Conservation (phyloP, 345 rosid species). For the Diplotaxis tenuifolia region DNA sequence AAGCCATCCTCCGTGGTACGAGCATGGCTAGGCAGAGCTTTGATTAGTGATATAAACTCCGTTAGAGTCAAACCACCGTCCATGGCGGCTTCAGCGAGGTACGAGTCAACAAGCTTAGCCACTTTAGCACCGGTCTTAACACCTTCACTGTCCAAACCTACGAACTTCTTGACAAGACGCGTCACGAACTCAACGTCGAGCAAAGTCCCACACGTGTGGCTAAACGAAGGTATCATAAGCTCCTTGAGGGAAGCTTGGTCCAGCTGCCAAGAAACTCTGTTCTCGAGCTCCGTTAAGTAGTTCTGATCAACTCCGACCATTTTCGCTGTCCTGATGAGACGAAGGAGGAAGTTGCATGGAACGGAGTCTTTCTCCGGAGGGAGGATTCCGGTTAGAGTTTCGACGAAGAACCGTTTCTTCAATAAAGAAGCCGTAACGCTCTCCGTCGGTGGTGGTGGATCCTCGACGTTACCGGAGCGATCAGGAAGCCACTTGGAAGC, state of each 20-base stretch:
- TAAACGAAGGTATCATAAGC: conserved; percentile 85
- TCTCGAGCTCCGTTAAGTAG: conserved; percentile 71
- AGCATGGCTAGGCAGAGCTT: conserved; percentile 66
- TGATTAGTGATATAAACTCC: conserved; percentile 56
- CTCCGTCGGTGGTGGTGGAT: conserved; percentile 34
- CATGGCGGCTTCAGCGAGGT: conserved; percentile 71
- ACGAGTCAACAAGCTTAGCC: conserved; percentile 78
- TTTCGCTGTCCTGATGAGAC: conserved; percentile 76
- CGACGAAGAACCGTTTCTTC: conserved; percentile 78
- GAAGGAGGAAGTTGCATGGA: conserved; percentile 77
- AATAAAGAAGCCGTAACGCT: conserved; percentile 61
- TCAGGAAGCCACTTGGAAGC: conserved; percentile 94
- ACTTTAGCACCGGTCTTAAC: conserved; percentile 62
- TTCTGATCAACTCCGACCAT: conserved; percentile 68
- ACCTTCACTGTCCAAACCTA: conserved; percentile 46
- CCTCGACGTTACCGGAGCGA: conserved; percentile 45
- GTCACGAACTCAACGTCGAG: conserved; percentile 79
- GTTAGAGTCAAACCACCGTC: conserved; percentile 54
- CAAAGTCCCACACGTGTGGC: conserved; percentile 66
- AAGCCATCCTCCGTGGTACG: conserved; percentile 73
- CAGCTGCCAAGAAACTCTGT: conserved; percentile 70
- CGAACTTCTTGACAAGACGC: conserved; percentile 66
- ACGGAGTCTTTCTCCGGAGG: conserved; percentile 85
- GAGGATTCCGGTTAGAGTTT: conserved; percentile 68
- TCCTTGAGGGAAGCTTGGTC: conserved; percentile 87